Evolutionary conservation across 2,329 filamentous ascomycete species (phyloP).

Genomic region (Sarocladium strictum): DNA sequence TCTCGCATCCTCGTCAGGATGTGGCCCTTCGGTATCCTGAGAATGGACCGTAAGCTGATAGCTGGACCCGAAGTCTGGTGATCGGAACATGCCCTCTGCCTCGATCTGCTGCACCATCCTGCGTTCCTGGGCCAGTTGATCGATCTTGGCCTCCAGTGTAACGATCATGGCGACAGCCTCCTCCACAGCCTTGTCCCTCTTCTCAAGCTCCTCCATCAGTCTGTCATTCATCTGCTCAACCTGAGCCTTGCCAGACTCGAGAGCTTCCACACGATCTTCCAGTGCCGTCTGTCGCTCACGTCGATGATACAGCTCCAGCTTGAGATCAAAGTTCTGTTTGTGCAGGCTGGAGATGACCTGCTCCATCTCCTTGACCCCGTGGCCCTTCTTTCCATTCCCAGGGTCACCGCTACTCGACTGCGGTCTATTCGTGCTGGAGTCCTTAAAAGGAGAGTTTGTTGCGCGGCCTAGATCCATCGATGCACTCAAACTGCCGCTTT

Average conservation of each 20-base stretch:
- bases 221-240: conserved; percentile 52
- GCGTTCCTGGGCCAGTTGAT: conserved; percentile 46
- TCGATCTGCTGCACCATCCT: conserved; percentile 48
- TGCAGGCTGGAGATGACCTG: conserved; percentile 61
- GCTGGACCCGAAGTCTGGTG: conserved; percentile 24
- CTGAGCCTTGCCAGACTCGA: conserved; percentile 49
- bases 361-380: conserved; percentile 65
- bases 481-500: conserved; percentile 30
- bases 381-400: conserved; percentile 44
- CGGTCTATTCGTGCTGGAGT: conserved; percentile 31
- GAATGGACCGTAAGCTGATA: conserved; percentile 15
- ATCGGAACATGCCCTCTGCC: conserved; percentile 28
- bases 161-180: conserved; percentile 68
- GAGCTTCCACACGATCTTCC: conserved; percentile 49
- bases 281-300: conserved; percentile 56
- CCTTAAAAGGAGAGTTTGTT: conserved; percentile 32
- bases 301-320: conserved; percentile 65
- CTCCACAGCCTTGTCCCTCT: conserved; percentile 63
- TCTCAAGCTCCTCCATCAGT: conserved; percentile 55
- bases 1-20: conserved; percentile 26
- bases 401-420: conserved; percentile 33
- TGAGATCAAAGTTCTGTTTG: conserved; percentile 74
- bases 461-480: conserved; percentile 32
- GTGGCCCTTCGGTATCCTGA: conserved; percentile 13
- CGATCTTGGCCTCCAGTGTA: conserved; percentile 53